Conservation (phyloP, 352 stramenopile species). For the Phytophthora parvispora region DNA sequence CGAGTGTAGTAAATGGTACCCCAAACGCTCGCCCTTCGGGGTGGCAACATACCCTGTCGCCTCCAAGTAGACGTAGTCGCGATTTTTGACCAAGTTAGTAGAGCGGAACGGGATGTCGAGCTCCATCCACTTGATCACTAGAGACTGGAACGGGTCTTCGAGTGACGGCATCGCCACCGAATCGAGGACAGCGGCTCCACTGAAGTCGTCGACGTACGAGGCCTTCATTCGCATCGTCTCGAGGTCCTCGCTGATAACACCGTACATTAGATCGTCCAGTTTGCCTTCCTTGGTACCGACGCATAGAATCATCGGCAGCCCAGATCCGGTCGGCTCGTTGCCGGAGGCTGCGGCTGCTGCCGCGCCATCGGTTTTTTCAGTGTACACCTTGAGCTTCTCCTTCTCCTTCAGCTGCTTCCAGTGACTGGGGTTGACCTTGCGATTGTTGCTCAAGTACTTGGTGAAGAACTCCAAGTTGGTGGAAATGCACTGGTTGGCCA, state of each 20-base stretch:
- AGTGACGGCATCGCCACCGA: constrained; percentile 22
- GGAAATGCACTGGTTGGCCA: background rate
- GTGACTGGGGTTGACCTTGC: constrained; percentile 13
- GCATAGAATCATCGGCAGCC: constrained; percentile 12
- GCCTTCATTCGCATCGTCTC: constrained; percentile 34
- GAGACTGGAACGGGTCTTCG: constrained; percentile 20
- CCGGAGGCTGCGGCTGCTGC: background rate
- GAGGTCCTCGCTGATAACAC: constrained; percentile 17
- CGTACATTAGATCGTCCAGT: constrained; percentile 39
- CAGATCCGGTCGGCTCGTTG: background rate
- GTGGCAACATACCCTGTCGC: constrained; percentile 6
- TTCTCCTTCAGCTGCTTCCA: constrained; percentile 23
- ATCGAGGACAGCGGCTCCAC: constrained; percentile 20
- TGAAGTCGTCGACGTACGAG: constrained; percentile 31
- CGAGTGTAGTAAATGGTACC: constrained; percentile 15
- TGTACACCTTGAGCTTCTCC: constrained; percentile 21
- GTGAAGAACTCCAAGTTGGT: constrained; percentile 10
- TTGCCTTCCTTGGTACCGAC: constrained; percentile 22
- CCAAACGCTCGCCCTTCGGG: constrained; percentile 18
- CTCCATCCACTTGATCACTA: constrained; percentile 39
- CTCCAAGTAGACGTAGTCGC: constrained; percentile 45
- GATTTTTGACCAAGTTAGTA: constrained; percentile 27
- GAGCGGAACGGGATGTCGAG: constrained; percentile 21
- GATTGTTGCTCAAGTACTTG: constrained; percentile 22
- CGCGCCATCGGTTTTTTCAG: background rate